Evolutionary conservation across 352 stramenopile genomes (phyloP).

Genomic region (Pythium pyrilobum): DNA sequence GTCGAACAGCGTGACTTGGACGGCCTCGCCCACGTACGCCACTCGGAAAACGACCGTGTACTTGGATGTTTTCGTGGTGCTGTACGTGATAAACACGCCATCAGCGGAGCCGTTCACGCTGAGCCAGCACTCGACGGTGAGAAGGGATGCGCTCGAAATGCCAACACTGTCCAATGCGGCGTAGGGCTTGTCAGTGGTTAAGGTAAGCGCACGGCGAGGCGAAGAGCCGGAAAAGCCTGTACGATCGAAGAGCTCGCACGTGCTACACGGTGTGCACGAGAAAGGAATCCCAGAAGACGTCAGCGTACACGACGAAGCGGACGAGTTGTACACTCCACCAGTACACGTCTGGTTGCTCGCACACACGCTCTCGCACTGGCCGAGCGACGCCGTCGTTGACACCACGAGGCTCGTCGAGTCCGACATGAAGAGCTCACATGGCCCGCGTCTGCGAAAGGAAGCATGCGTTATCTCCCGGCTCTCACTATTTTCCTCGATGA

Average conservation of each 20-base stretch:
- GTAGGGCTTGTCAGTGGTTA: constrained; percentile 6
- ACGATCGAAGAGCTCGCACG: constrained; percentile 18
- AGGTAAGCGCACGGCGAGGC: not conserved
- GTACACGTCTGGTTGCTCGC: not conserved
- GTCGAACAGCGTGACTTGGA: constrained; percentile 23
- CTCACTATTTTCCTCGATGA: constrained; percentile 19
- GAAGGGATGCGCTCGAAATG: not conserved
- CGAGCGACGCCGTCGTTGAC: constrained; percentile 7
- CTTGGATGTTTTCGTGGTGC: constrained; percentile 7
- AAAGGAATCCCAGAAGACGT: not conserved
- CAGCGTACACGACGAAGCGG: constrained; percentile 9
- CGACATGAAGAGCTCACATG: not conserved
- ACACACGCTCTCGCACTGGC: constrained; percentile 11
- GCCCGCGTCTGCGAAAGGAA: constrained; percentile 12
- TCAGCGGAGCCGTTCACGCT: constrained; percentile 8
- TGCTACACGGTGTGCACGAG: constrained; percentile 1
- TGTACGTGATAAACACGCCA: constrained; percentile 25
- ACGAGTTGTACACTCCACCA: constrained; percentile 13
- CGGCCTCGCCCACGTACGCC: constrained; percentile 10
- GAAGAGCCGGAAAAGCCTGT: not conserved
- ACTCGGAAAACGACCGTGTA: constrained; percentile 6
- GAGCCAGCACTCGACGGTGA: constrained; percentile 29
- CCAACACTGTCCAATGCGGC: constrained; percentile 17
- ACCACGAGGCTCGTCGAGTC: not conserved
- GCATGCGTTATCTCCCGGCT: not conserved